Percentiles rank a stretch among this genome's conserved stretches.
These are phyloP conservation scores for Quercus bicolor DNA, from an alignment of 306 rosid species.

Conservation along the genomic window DNA sequence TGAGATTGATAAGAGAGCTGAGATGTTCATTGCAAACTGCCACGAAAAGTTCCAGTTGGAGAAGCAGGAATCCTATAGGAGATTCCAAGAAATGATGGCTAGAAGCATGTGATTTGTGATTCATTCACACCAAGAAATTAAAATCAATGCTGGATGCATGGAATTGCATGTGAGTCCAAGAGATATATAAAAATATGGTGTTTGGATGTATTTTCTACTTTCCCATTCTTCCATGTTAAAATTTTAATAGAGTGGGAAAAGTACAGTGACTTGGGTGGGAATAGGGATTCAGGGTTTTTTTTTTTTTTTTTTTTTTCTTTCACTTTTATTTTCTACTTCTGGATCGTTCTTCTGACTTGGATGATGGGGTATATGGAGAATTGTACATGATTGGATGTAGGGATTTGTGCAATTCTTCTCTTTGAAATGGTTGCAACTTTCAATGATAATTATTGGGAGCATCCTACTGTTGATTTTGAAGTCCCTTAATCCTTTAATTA, in stretches of 20 bases:
- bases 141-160: not conserved
- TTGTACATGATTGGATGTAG: slow-evolving; percentile 40
- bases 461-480: slow-evolving; percentile 4
- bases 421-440: slow-evolving; percentile 13
- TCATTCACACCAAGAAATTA: not conserved
- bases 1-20: slow-evolving; percentile 65
- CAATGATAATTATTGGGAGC: not conserved
- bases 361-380: slow-evolving; percentile 33
- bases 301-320: not conserved
- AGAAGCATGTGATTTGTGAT: slow-evolving; percentile 34
- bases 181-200: no score
- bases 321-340: slow-evolving; percentile 9
- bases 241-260: slow-evolving; percentile 14
- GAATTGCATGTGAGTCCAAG: not conserved
- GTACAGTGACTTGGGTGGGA: slow-evolving; percentile 2
- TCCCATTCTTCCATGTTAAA: slow-evolving; percentile 13
- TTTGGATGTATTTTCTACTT: not conserved
- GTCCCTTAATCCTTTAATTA: not conserved
- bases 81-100: slow-evolving; percentile 75
- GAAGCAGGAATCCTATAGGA: slow-evolving; percentile 81
- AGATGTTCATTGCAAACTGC: slow-evolving; percentile 68
- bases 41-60: slow-evolving; percentile 86
- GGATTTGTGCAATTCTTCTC: slow-evolving; percentile 39
- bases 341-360: not conserved
- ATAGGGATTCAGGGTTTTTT: slow-evolving; percentile 18